Percentiles rank a stretch among this genome's conserved stretches.
phyloP scores from a whole-genome alignment of 2,329 filamentous ascomycete species.

The Tolypocladium ophioglossoides region DNA sequence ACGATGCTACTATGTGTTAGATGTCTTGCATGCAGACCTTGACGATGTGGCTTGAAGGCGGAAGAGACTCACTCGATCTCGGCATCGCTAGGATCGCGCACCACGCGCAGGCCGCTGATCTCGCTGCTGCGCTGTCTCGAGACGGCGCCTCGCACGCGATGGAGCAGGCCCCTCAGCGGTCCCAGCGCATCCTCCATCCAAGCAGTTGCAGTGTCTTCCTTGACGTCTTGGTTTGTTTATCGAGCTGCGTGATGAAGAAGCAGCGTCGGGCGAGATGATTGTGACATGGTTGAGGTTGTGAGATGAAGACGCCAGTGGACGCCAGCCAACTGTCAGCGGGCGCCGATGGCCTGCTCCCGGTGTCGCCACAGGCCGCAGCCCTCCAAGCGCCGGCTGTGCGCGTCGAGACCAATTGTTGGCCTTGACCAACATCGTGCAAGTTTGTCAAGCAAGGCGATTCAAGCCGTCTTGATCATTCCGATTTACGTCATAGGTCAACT shows the following conservation, averaged over 20 bases:
- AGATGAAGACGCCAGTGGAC: not conserved
- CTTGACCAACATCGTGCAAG: too few species aligned
- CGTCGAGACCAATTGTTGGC: too few species aligned
- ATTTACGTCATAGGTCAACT: too few species aligned
- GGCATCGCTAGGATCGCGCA: constrained; percentile 11
- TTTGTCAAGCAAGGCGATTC: too few species aligned
- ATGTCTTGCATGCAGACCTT: not conserved
- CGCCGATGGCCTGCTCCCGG: too few species aligned
- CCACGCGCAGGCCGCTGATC: constrained; percentile 8
- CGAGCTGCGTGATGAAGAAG: not conserved
- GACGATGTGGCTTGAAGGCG: not conserved
- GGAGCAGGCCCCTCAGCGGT: constrained; percentile 11
- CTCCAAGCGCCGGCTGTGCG: too few species aligned
- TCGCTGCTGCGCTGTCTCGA: constrained; percentile 8
- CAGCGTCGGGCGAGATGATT: not conserved
- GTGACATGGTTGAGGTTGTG: not conserved
- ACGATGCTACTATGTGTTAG: constrained; percentile 10
- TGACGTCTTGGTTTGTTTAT: not conserved
- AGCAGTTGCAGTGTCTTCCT: not conserved
- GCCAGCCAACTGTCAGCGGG: too few species aligned
- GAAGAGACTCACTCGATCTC: constrained; percentile 11
- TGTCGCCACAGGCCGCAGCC: too few species aligned
- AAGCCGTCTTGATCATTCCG: too few species aligned
- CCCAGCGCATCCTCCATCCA: constrained; percentile 11
- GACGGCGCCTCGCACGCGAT: constrained; percentile 11